These are phyloP conservation scores for Begonia masoniana DNA, from an alignment of 306 rosid species.

Conservation along the genomic window DNA sequence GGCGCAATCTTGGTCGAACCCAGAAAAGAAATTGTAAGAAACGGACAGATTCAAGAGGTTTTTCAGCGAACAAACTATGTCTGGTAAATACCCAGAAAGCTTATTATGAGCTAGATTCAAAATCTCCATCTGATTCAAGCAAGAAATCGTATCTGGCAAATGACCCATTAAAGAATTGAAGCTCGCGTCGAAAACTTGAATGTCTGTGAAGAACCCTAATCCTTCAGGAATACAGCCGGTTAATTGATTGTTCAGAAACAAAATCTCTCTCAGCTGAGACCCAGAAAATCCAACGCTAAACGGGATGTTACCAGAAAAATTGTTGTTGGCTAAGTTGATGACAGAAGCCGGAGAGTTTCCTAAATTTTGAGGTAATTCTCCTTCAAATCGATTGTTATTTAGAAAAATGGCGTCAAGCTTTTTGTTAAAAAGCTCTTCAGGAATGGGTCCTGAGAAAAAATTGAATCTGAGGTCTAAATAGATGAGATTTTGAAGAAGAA, in stretches of 20 bases:
- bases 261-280: conserved; percentile 55
- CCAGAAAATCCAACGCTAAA: conserved; percentile 64
- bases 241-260: conserved; percentile 73
- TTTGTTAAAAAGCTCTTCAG: conserved; percentile 52
- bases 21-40: conserved; percentile 88
- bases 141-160: conserved; percentile 75
- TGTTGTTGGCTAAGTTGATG: conserved; percentile 75
- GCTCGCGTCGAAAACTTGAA: conserved; percentile 84
- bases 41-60: conserved; percentile 44
- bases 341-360: conserved; percentile 95
- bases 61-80: too few relatives aligned
- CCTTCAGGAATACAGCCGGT: conserved; percentile 91
- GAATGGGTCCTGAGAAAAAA: conserved; percentile 55
- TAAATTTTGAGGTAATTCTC: conserved; percentile 65
- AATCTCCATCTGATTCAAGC: conserved; percentile 61
- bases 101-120: conserved; percentile 71
- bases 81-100: conserved; percentile 32
- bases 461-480: conserved; percentile 90
- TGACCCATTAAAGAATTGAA: conserved; percentile 67
- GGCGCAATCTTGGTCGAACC: conserved; percentile 76
- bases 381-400: conserved; percentile 74
- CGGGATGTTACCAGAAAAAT: conserved; percentile 64
- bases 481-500: conserved; percentile 56
- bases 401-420: conserved; percentile 70
- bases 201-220: conserved; percentile 67